phyloP scores from a whole-genome alignment of 345 rosid genomes.

The Rubroshorea leprosula region DNA sequence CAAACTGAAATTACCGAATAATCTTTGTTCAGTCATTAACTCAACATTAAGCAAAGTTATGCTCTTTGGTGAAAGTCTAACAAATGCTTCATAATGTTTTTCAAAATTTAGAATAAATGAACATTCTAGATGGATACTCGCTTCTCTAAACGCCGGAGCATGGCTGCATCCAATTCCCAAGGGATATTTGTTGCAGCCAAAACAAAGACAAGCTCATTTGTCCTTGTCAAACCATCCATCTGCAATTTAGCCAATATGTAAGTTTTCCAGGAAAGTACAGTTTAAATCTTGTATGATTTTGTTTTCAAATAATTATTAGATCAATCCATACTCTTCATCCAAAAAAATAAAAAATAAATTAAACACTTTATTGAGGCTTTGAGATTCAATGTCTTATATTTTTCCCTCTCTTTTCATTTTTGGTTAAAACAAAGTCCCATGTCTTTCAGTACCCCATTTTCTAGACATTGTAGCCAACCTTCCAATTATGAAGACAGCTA shows the following conservation, averaged over 20 bases:
- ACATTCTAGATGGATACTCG: conserved; percentile 61
- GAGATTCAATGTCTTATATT: too few species aligned
- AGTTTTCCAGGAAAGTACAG: conserved; percentile 12
- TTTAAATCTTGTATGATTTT: not conserved
- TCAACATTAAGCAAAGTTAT: not conserved
- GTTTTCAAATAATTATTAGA: not conserved
- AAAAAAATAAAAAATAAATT: too few species aligned
- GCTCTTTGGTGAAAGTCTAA: not conserved
- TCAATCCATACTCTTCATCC: too few species aligned
- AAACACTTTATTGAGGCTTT: not conserved
- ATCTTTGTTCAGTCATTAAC: not conserved
- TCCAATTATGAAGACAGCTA: too few species aligned
- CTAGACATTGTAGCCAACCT: too few species aligned
- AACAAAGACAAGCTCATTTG: conserved; percentile 90
- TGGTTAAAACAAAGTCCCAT: too few species aligned
- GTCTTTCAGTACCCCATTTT: too few species aligned
- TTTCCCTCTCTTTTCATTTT: too few species aligned
- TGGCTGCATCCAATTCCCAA: conserved; percentile 97
- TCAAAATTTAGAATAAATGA: not conserved
- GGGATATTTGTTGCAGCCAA: conserved; percentile 98
- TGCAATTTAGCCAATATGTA: conserved; percentile 34
- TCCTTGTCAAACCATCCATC: conserved; percentile 92
- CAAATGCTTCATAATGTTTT: not conserved
- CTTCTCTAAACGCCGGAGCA: conserved; percentile 97
- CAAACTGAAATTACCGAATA: not conserved